A percentile compares a stretch with the other conserved stretches of the same genome.
Evolutionary conservation across 2,329 filamentous ascomycete species (phyloP).

Genomic region (Xylariaceae sp.): DNA sequence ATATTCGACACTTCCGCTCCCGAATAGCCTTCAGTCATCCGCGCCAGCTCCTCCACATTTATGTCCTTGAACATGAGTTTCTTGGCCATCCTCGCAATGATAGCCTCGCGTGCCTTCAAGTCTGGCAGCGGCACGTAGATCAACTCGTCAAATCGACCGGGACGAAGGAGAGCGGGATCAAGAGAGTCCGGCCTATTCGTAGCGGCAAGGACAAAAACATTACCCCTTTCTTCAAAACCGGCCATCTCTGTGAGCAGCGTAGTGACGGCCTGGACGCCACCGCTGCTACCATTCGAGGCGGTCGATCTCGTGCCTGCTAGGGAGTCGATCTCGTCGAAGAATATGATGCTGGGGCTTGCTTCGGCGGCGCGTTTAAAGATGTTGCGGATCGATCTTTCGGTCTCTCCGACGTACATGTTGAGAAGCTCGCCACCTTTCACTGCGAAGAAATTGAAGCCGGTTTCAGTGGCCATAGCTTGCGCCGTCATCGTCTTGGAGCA

Average conservation of each 20-base stretch:
- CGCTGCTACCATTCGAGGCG: constrained; percentile 36
- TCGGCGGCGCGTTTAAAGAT: constrained; percentile 80
- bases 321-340: constrained; percentile 94
- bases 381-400: constrained; percentile 78
- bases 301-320: constrained; percentile 57
- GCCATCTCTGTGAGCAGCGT: constrained; percentile 94
- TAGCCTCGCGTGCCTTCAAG: constrained; percentile 66
- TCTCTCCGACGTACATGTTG: constrained; percentile 96
- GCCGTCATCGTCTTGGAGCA: constrained; percentile 93
- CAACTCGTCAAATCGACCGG: constrained; percentile 78
- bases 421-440: constrained; percentile 91
- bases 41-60: constrained; percentile 60
- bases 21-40: constrained; percentile 69
- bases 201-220: constrained; percentile 82
- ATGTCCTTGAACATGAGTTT: constrained; percentile 62
- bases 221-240: constrained; percentile 78
- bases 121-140: constrained; percentile 84
- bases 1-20: constrained; percentile 72
- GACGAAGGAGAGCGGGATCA: constrained; percentile 79
- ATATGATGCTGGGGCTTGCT: constrained; percentile 88
- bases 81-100: constrained; percentile 64
- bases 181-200: constrained; percentile 87
- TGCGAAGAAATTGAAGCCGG: constrained; percentile 87
- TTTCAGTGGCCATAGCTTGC: constrained; percentile 86
- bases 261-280: constrained; percentile 75